phyloP scores from a whole-genome alignment of 2,329 filamentous ascomycete species.

The Orbilia blumenaviensis region DNA sequence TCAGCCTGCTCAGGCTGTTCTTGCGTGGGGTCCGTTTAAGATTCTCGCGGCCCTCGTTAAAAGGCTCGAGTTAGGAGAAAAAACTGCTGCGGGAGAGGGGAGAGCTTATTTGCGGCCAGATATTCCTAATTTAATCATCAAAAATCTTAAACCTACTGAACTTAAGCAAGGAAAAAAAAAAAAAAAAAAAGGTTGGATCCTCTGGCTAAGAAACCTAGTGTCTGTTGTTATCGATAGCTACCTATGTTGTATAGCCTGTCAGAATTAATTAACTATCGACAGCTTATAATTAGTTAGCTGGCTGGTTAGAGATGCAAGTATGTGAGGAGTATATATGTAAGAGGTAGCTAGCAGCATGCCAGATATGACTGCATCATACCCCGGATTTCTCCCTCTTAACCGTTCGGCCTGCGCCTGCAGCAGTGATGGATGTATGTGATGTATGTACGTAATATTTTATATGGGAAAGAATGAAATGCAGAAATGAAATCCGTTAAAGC shows the following conservation, averaged over 20 bases:
- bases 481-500: too few species aligned
- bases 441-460: neutral
- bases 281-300: too few species aligned
- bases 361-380: conserved; percentile 5
- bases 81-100: too few species aligned
- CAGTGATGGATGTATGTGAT: too few species aligned
- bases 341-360: too few species aligned
- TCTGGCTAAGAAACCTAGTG: neutral
- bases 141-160: neutral
- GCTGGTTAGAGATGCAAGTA: too few species aligned
- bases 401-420: too few species aligned
- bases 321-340: too few species aligned
- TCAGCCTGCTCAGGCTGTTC: neutral
- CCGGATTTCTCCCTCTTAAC: too few species aligned
- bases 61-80: neutral
- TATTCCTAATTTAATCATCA: conserved; percentile 8
- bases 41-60: neutral
- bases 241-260: too few species aligned
- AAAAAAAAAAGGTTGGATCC: neutral
- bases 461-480: neutral
- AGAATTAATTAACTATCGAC: too few species aligned
- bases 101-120: conserved; percentile 27
- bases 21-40: neutral
- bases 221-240: neutral
- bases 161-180: neutral